phyloP scores from a whole-genome alignment of 2,329 filamentous ascomycete genomes.

The Aschersonia sp. region DNA sequence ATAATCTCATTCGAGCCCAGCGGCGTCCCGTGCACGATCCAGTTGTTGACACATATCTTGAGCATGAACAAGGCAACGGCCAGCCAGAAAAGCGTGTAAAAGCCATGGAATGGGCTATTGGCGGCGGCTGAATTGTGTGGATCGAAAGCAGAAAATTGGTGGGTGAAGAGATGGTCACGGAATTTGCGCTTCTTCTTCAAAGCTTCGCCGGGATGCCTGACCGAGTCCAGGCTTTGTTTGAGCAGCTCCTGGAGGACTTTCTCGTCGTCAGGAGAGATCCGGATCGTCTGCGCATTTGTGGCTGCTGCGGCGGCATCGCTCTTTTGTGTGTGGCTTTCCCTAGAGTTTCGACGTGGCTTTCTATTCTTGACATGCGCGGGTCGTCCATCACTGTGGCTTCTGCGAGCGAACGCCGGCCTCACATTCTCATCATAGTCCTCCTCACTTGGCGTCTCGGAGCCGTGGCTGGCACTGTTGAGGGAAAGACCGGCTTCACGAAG shows the following conservation, averaged over 20 bases:
- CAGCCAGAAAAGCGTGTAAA: slow-evolving; percentile 70
- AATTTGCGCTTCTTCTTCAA: slow-evolving; percentile 15
- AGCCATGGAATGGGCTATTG: slow-evolving; percentile 62
- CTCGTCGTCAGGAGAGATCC: neutral
- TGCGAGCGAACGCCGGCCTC: slow-evolving; percentile 10
- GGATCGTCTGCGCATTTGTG: neutral
- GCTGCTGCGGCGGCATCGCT: too few relatives aligned
- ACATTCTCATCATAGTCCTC: slow-evolving; percentile 29
- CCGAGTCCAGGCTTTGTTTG: slow-evolving; percentile 9
- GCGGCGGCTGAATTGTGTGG: slow-evolving; percentile 49
- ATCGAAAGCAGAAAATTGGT: slow-evolving; percentile 62
- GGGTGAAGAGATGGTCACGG: slow-evolving; percentile 50
- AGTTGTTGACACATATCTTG: slow-evolving; percentile 55
- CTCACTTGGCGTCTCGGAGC: slow-evolving; percentile 27
- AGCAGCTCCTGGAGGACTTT: slow-evolving; percentile 12
- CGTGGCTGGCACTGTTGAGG: slow-evolving; percentile 7
- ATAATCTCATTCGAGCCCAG: slow-evolving; percentile 61
- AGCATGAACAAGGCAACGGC: slow-evolving; percentile 50
- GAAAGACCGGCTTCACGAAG: slow-evolving; percentile 11
- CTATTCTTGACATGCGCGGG: neutral
- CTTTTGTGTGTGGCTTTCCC: neutral
- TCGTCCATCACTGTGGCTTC: neutral
- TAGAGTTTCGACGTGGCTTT: neutral
- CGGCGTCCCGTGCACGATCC: slow-evolving; percentile 50
- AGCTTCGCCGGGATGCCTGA: slow-evolving; percentile 7